These are phyloP conservation scores for Corinectria fuckeliana DNA, from an alignment of 2,329 filamentous ascomycete species.

Conservation along the genomic window DNA sequence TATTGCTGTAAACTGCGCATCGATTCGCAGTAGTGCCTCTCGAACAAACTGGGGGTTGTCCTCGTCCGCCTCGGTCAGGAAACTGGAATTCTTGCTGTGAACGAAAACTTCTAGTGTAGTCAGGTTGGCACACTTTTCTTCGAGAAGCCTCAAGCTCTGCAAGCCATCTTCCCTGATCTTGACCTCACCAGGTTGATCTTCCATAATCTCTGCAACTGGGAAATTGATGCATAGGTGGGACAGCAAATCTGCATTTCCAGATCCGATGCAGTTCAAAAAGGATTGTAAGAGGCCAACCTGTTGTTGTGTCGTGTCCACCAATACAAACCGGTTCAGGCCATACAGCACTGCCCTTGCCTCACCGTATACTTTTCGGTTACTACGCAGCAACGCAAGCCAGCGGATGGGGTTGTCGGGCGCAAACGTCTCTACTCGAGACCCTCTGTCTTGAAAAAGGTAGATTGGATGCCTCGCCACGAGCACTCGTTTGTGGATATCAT, in stretches of 20 bases:
- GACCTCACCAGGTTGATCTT: background rate
- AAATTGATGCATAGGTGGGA: conserved; percentile 19
- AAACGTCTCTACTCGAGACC: conserved; percentile 13
- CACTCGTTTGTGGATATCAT: no score
- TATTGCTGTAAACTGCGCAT: conserved; percentile 20
- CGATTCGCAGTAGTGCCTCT: conserved; percentile 13
- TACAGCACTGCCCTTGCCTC: conserved; percentile 20
- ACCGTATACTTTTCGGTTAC: conserved; percentile 11
- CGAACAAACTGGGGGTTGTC: conserved; percentile 1
- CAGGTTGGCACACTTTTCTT: conserved; percentile 9
- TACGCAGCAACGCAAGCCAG: conserved; percentile 19
- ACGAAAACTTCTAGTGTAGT: conserved; percentile 16
- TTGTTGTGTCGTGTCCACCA: conserved; percentile 10
- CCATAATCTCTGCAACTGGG: conserved; percentile 1
- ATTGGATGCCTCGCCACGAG: no score
- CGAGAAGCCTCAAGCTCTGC: conserved; percentile 7
- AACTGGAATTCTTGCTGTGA: conserved; percentile 4
- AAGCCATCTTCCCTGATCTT: conserved; percentile 14
- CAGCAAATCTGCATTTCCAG: conserved; percentile 7
- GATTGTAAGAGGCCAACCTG: conserved; percentile 9
- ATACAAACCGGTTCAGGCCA: conserved; percentile 6
- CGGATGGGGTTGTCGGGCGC: conserved; percentile 12
- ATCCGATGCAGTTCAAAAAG: conserved; percentile 17
- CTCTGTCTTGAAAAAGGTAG: conserved; percentile 10
- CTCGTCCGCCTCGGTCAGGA: conserved; percentile 4